Base-by-base conservation (phyloP, 2,329 filamentous ascomycete species). In the Aspergillus puulaauensis region DNA sequence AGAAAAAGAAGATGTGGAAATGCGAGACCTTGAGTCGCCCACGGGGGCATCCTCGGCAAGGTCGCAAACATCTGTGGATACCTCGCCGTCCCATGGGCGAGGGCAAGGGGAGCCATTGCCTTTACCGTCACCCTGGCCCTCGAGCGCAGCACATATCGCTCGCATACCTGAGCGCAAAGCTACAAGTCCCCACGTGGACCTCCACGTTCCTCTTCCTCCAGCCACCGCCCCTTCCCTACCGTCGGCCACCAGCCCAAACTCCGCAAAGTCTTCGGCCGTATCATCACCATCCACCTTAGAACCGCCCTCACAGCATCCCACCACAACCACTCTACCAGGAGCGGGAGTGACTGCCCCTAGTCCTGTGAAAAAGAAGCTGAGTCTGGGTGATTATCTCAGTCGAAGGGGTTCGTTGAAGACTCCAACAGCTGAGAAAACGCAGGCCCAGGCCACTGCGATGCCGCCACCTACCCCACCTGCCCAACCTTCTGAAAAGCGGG, bases 291-390 rank as follows among this genome's bases (percentile, higher is more conserved):
- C 64, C 12, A 62, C 62, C 41, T 54, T 67, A n/a, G 69, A 72
- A 39, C 59, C 68, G 17, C 33, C 66, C 14, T 61, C 66, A 6
- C 68, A 69, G 37, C 64, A 61, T 37, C 50, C 59, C 39, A 27
- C 58, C 41, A 24, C 43, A 21, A 41, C 64, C 8, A 64, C 69
- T 24, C 56, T 66, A 23, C 62, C 69, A 11, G 63, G 66, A 5
- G 64, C 70, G n/a, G 67, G 66, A 41, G 60, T 73, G 8, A 69
- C 74, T 7, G 74, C 76, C n/a, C 75, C 79, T 24, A 80, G 77
- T 62, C 79, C 79, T 3, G 73, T 75, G 17, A 80, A 80, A 67
- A 82, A 81, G 66, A 81, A 81, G 60, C 70, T 81, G 48, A 81
- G 77, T 61, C 65, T 82, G 19, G 78, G 78, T 45, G 79, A 82